Evolutionary conservation across 352 stramenopile genomes (phyloP), one percentile per base, ranked within the genome.

Genomic region (Globisporangium perplexum): DNA sequence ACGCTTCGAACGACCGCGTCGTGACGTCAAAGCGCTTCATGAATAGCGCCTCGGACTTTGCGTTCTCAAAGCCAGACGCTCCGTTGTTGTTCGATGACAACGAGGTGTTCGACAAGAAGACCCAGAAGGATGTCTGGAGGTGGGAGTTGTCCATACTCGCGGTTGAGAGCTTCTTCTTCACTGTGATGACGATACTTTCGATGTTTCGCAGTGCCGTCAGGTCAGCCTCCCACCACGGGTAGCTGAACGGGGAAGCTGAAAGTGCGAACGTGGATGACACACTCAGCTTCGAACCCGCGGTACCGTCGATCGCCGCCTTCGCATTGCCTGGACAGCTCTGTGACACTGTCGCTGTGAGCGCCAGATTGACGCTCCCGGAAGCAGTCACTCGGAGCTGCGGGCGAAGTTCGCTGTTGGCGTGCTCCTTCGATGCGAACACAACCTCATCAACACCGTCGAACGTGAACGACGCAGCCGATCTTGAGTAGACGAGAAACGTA

Each of bases 191-290:
- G 22, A 90, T 55, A 1, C 83, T 63, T 39, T 88, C 79, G 33
- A 90, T 66, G 0, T 65, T 51, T 33, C 71, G 53, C 18, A 57
- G 30, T 0, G 15, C 54, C 1, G 48, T 60, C 1, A 86, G 53
- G 48, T 88, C 67, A 0, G 76, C 60, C 30, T 87, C 55, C 79
- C 79, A 90, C 79, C 79, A 90, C 15, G 74, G 73, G 26, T 82
- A 85, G 11, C 59, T 62, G 53, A 68, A 74, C 23, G 63, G 30
- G 8, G 50, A 61, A 1, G 68, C 66, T 17, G 74, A 78, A 70
- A 88, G 78, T 11, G 74, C 70, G 39, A 77, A 88, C 17, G 55
- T 77, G 14, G 74, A 71, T 10, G 61, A 63, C 38, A 80, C 52
- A 7, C 61, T 72, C 15, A 81, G 62, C 7, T 66, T 66, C 0